Conservation (phyloP, 495 filamentous ascomycete genomes). For the Penicillium desertorum region DNA sequence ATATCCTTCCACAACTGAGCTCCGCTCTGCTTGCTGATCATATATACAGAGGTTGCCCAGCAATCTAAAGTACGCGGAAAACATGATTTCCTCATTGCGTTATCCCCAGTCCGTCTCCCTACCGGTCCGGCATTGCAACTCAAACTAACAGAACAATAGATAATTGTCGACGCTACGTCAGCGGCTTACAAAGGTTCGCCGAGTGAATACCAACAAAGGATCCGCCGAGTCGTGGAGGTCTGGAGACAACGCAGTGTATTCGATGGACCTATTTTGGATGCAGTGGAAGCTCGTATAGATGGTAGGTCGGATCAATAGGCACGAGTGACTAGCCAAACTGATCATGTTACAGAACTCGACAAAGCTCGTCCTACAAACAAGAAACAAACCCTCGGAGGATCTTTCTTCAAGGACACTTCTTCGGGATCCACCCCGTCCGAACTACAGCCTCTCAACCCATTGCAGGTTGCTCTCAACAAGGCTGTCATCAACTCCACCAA, state of each 20-base stretch:
- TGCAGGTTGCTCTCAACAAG: conserved; percentile 72
- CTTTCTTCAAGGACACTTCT: conserved; percentile 59
- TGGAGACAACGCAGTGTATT: conserved; percentile 91
- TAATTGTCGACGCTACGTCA: conserved; percentile 82
- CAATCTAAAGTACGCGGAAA: conserved; percentile 89
- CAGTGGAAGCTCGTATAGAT: conserved; percentile 73
- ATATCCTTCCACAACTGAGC: conserved; percentile 1
- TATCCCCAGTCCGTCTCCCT: conserved; percentile 62
- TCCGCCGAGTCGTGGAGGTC: conserved; percentile 87
- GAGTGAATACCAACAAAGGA: conserved; percentile 79
- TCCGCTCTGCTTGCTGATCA: conserved; percentile 20
- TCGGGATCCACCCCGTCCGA: conserved; percentile 66
- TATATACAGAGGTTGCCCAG: conserved; percentile 78
- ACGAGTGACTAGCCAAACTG: conserved; percentile 9
- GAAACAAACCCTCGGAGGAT: conserved; percentile 67
- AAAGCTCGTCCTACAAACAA: conserved; percentile 64
- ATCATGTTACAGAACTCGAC: conserved; percentile 65
- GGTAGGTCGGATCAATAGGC: conserved; percentile 49
- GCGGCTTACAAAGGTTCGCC: conserved; percentile 83
- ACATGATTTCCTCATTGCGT: conserved; percentile 87
- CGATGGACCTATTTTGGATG: conserved; percentile 69
- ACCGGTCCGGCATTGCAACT: neutral
- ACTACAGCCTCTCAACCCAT: conserved; percentile 67
- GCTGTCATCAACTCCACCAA: conserved; percentile 60
- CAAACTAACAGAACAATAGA: conserved; percentile 40